Percentiles rank a stretch among this genome's conserved stretches.
These are phyloP conservation scores for Aspergillus sparsus DNA, from an alignment of 495 filamentous ascomycete genomes.

Conservation along the genomic window DNA sequence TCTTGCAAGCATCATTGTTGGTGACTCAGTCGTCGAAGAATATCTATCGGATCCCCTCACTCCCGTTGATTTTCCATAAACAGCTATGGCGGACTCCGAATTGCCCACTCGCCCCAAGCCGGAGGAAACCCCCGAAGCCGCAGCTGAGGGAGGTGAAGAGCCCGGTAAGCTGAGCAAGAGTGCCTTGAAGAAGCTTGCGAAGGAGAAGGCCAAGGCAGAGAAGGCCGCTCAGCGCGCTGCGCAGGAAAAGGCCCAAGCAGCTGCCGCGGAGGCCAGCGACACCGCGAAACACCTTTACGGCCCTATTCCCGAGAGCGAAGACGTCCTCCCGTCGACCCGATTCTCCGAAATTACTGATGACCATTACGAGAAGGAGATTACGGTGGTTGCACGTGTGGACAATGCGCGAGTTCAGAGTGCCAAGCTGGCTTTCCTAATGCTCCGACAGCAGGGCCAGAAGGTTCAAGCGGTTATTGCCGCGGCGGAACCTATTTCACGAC, in stretches of 20 bases:
- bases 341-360: conserved; percentile 54
- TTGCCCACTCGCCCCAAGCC: conserved; percentile 52
- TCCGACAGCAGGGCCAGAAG: conserved; percentile 77
- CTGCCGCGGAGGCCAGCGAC: conserved; percentile 61
- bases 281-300: conserved; percentile 73
- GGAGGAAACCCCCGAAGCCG: conserved; percentile 41
- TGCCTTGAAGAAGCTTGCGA: conserved; percentile 66
- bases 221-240: conserved; percentile 57
- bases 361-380: conserved; percentile 71
- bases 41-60: conserved; percentile 9
- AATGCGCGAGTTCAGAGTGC: conserved; percentile 85
- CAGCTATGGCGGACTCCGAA: conserved; percentile 49
- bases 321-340: conserved; percentile 35
- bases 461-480: conserved; percentile 77
- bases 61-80: conserved; percentile 9
- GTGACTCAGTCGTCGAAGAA: conserved; percentile 10
- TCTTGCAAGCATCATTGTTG: conserved; percentile 10
- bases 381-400: conserved; percentile 81
- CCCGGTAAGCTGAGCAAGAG: conserved; percentile 57
- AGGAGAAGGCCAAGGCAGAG: conserved; percentile 68
- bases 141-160: conserved; percentile 39
- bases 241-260: conserved; percentile 52
- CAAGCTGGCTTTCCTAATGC: conserved; percentile 89
- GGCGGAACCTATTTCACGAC: conserved; percentile 53
- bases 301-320: conserved; percentile 43